phyloP scores from a whole-genome alignment of 768 basidiomycete genomes.

The Lactarius hengduanensis region DNA sequence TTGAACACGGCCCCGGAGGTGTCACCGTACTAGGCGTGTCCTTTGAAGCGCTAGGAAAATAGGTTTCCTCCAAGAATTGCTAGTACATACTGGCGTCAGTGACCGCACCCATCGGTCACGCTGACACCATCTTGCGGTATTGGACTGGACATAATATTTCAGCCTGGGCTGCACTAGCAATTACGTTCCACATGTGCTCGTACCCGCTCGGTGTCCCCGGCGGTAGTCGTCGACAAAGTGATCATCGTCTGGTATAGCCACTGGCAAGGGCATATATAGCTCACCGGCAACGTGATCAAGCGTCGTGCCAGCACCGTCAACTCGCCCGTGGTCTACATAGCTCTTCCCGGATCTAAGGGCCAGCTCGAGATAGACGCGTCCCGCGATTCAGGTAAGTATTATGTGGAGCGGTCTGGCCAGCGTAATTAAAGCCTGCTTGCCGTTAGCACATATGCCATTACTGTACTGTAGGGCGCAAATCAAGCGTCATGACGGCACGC shows the following conservation, averaged over 20 bases:
- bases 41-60: too few species aligned
- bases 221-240: not conserved
- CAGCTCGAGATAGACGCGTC: not conserved
- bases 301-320: not conserved
- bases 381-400: not conserved
- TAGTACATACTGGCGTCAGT: too few species aligned
- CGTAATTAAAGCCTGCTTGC: not conserved
- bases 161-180: not conserved
- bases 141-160: not conserved
- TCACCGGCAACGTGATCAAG: not conserved
- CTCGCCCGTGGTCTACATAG: not conserved
- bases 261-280: not conserved
- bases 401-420: not conserved
- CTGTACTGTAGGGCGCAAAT: not conserved
- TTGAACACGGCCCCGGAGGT: not conserved
- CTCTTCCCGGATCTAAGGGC: not conserved
- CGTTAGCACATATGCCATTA: not conserved
- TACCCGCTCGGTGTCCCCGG: not conserved
- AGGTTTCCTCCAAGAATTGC: too few species aligned
- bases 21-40: not conserved
- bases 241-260: not conserved
- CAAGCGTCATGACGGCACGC: not conserved
- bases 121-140: not conserved
- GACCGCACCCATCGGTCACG: not conserved
- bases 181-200: not conserved